Conservation (phyloP, 2,329 filamentous ascomycete genomes). For the Claviceps maximensis region DNA sequence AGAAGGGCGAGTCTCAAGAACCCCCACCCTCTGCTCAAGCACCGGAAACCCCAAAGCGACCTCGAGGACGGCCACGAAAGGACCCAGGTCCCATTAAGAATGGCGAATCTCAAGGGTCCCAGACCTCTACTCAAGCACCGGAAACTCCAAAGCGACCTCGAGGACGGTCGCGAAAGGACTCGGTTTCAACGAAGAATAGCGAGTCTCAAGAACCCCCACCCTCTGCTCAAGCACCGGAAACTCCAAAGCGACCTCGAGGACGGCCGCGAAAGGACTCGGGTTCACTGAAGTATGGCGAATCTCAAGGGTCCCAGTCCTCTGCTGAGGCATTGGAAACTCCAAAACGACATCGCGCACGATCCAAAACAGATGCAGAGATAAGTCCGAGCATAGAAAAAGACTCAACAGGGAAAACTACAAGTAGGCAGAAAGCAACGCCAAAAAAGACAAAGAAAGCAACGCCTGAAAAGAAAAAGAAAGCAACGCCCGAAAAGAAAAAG, state of each 20-base stretch:
- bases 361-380: conserved; percentile 22
- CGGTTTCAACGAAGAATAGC: conserved; percentile 10
- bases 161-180: conserved; percentile 22
- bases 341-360: conserved; percentile 27
- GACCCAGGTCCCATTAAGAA: conserved; percentile 12
- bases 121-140: conserved; percentile 20
- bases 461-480: too few species aligned
- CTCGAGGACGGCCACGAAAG: conserved; percentile 23
- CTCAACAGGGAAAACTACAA: neutral
- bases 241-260: conserved; percentile 20
- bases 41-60: conserved; percentile 17
- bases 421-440: conserved; percentile 3
- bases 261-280: conserved; percentile 20
- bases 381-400: conserved; percentile 7
- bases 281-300: conserved; percentile 10
- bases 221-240: conserved; percentile 19
- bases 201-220: conserved; percentile 22
- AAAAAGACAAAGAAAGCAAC: neutral
- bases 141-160: conserved; percentile 20
- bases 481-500: too few species aligned
- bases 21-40: conserved; percentile 23
- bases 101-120: conserved; percentile 18
- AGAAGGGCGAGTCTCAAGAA: conserved; percentile 15
- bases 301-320: conserved; percentile 23
- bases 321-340: conserved; percentile 20